phyloP scores from a whole-genome alignment of 768 basidiomycete species.

The Piloderma croceum region DNA sequence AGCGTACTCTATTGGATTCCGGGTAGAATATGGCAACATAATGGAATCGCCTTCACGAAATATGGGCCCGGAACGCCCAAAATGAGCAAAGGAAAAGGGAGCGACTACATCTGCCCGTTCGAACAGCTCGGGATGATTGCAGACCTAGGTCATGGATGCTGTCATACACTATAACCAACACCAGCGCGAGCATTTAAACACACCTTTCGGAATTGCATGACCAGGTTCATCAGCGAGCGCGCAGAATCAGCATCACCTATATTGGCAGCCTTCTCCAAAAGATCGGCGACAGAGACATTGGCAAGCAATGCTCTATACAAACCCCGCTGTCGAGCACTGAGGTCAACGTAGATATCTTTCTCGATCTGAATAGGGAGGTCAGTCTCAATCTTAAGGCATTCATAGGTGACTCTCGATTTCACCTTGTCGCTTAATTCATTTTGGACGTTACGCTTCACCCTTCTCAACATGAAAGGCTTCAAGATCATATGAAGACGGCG shows the following conservation, averaged over 20 bases:
- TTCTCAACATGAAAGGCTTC: slow-evolving; percentile 97
- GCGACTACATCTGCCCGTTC: slow-evolving; percentile 94
- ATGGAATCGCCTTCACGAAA: slow-evolving; percentile 84
- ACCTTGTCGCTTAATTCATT: slow-evolving; percentile 99
- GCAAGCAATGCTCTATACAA: slow-evolving; percentile 87
- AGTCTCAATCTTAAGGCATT: no score
- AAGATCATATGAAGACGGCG: slow-evolving; percentile 96
- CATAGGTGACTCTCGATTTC: no score
- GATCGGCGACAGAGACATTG: slow-evolving; percentile 91
- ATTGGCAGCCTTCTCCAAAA: slow-evolving; percentile 88
- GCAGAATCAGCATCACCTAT: slow-evolving; percentile 89
- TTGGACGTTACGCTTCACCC: slow-evolving; percentile 98
- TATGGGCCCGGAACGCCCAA: slow-evolving; percentile 76
- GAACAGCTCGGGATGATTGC: slow-evolving; percentile 97
- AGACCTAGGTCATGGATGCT: slow-evolving; percentile 51
- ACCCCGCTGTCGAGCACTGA: slow-evolving; percentile 86
- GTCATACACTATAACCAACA: slow-evolving; percentile 2
- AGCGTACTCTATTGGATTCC: slow-evolving; percentile 75
- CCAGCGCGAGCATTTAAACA: slow-evolving; percentile 6
- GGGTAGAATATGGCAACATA: slow-evolving; percentile 77
- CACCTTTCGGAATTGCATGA: slow-evolving; percentile 99
- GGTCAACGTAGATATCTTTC: slow-evolving; percentile 88
- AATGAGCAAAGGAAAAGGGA: slow-evolving; percentile 84
- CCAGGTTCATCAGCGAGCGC: slow-evolving; percentile 95
- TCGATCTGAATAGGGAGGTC: slow-evolving; percentile 63